Evolutionary conservation across 2,329 filamentous ascomycete species (phyloP).

Genomic region (Botrytis porri): DNA sequence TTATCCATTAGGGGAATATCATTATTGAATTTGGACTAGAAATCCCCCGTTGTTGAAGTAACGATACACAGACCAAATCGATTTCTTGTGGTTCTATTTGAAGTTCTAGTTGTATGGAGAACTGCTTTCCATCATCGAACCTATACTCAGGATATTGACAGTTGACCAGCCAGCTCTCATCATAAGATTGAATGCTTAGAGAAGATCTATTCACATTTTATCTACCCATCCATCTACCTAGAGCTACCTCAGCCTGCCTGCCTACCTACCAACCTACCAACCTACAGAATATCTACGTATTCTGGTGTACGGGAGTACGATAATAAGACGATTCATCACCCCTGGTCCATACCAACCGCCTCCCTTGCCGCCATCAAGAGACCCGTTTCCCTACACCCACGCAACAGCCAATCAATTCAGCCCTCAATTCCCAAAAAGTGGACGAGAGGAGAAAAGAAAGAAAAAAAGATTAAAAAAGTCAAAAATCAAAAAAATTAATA

Average conservation of each 20-base stretch:
- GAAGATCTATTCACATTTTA: neutral
- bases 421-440: neutral
- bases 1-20: constrained; percentile 3
- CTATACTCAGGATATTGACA: neutral
- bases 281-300: neutral
- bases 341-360: neutral
- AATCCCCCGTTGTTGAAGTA: neutral
- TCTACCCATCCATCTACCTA: too few relatives aligned
- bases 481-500: neutral
- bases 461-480: neutral
- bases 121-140: neutral
- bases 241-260: too few relatives aligned
- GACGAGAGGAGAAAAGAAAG: neutral
- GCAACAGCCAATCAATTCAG: neutral
- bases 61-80: neutral
- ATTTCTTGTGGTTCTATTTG: neutral
- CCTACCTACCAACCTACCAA: too few relatives aligned
- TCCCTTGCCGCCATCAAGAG: constrained; percentile 2
- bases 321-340: neutral
- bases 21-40: neutral
- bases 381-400: neutral
- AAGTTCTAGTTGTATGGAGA: neutral
- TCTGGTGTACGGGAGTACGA: neutral
- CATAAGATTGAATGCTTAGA: neutral
- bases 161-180: neutral